Evolutionary conservation across 2,329 filamentous ascomycete genomes (phyloP), one percentile per base, ranked within the genome.

Genomic region (Cladosporium velox): DNA sequence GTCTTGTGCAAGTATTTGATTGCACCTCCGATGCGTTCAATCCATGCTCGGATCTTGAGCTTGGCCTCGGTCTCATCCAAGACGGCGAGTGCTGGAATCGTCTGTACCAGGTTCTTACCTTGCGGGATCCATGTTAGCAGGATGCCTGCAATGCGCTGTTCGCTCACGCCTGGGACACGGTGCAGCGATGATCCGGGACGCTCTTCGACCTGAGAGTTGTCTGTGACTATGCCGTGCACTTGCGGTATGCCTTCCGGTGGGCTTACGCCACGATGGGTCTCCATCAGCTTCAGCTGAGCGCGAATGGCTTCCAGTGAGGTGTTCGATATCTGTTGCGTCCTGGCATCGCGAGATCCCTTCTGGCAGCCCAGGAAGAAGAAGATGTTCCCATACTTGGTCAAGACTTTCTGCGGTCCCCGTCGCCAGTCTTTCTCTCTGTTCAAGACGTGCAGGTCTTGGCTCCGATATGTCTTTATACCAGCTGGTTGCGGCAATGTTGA

Each of bases 341-440:
- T n/a, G 18, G n/a, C 18, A 28, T 35, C 24, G n/a, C 55, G 55
- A 26, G 30, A n/a, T n/a, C 32, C 55, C 12, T 3, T 35, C 30
- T 58, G 30, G 34, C 55, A 58, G 18, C 55, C 55, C 4, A 58
- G 34, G 55, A 58, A 58, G 55, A 58, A 58, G 55, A 41, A 58
- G 6, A 7, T 8, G 34, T 41, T 8, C 0, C 34, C 55, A 4
- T 58, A 21, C 15, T 32, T 32, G 10, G 34, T 38, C 18, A 32
- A 58, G 10, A 58, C 32, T 5, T 58, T 58, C 32, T 35, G 30
- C 14, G 55, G 55, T 24, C 24, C 34, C 1, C 21, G 55, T 4
- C 55, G 55, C 32, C 34, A 58, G 15, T 58, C 55, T 28, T 58
- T 58, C 18, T 58, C 21, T 10, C 15, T 35, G 32, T 41, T 41